Evolutionary conservation across 2,329 filamentous ascomycete genomes (phyloP), one percentile per base, ranked within the genome.

Genomic region (Hypomyces rosellus): DNA sequence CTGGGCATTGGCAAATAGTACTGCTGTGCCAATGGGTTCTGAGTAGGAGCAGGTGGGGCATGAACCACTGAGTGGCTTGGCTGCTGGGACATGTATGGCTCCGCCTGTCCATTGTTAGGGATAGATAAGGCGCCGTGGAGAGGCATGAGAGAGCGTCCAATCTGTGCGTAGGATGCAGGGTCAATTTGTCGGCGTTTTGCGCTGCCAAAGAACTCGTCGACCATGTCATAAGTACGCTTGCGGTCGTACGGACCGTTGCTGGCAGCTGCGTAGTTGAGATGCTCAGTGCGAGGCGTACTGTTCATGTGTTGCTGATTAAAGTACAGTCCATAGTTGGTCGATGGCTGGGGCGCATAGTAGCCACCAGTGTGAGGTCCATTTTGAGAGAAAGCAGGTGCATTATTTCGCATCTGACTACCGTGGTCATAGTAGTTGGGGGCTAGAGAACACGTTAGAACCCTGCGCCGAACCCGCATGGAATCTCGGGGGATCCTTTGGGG

Each of bases 151-250:
- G 91, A 86, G 65, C 93, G 89, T 59, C 90, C 90, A 57, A 99
- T 90, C 64, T 95, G 88, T 51, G 86, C 80, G 69, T 96, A 97
- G n/a, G 87, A 93, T 48, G 79, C 79, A 3, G 91, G 88, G 65
- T 97, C 89, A 58, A 97, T 87, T 61, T 90, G 84, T 63, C 90
- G 87, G 61, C 91, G 88, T 77, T 96, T 97, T 59, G 90, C 84
- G 65, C 88, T 89, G 58, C 88, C 89, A 59, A 97, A 95, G 73
- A 97, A 96, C 66, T 96, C 89, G 64, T 95, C 92, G 53, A 96
- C 75, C 52, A 88, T 87, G 63, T 96, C 90, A 59, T 86, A 88
- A n/a, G 83, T 82, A 55, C 90, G 88, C 73, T 92, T 93, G 63
- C 88, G 83, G 58, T 82, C 79, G 63, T 92, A 88, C 62, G 86